Conservation (phyloP, 257 asterid genomes). For the Jacaranda mimosifolia region DNA sequence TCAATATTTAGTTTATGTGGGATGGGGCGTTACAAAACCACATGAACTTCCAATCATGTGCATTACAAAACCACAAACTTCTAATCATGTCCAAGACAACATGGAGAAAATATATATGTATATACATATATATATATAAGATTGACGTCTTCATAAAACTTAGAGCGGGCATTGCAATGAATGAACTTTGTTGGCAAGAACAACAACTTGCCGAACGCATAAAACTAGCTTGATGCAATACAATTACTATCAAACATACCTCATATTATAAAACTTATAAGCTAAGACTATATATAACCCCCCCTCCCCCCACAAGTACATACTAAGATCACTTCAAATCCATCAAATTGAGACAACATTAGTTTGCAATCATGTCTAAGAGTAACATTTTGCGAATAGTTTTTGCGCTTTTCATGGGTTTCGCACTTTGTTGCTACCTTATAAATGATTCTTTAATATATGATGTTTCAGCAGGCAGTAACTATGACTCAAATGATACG, state of each 20-base stretch:
- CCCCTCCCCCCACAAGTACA: background rate
- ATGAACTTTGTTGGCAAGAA: background rate
- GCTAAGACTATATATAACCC: background rate
- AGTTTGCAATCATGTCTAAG: slow-evolving; percentile 20
- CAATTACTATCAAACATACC: background rate
- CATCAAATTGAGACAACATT: background rate
- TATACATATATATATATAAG: no score
- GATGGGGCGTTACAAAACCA: no score
- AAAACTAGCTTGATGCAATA: background rate
- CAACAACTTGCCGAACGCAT: background rate
- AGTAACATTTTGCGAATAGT: background rate
- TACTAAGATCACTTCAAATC: background rate
- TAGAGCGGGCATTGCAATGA: no score
- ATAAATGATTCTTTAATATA: background rate
- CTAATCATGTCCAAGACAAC: no score
- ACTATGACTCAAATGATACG: background rate
- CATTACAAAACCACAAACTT: no score
- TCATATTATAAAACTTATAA: no score
- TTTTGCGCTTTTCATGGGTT: slow-evolving; percentile 28
- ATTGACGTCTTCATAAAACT: no score
- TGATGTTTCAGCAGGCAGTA: background rate
- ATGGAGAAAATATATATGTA: no score
- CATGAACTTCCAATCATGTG: no score
- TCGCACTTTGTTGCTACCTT: slow-evolving; percentile 25
- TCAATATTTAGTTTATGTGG: no score